Percentiles rank a stretch among this genome's conserved stretches.
These are phyloP conservation scores for Iris pallida DNA, from an alignment of 116 monocot genomes.

Conservation along the genomic window DNA sequence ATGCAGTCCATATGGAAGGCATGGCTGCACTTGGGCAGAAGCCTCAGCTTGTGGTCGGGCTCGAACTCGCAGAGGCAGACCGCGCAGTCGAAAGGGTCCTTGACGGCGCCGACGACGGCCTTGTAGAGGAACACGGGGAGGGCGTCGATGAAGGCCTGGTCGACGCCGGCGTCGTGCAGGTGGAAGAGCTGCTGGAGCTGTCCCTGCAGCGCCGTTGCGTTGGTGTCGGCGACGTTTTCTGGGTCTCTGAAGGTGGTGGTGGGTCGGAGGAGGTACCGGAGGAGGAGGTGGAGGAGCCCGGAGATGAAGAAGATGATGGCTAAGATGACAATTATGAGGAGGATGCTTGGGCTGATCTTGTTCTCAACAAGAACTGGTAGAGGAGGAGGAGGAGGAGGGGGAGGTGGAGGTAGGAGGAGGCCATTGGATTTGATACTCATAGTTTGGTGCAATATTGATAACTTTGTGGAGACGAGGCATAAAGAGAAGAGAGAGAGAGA, in stretches of 20 bases:
- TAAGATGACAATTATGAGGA: conserved; percentile 64
- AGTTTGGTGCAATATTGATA: conserved; percentile 5
- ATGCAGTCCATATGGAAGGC: conserved; percentile 61
- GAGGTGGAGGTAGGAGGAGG: neutral
- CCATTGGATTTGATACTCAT: neutral
- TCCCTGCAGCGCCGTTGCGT: conserved; percentile 60
- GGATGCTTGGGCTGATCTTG: conserved; percentile 63
- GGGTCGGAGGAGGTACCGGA: conserved; percentile 44
- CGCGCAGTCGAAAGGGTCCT: conserved; percentile 29
- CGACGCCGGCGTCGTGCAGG: conserved; percentile 78
- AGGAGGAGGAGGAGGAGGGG: neutral
- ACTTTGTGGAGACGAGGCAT: neutral
- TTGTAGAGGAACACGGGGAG: conserved; percentile 70
- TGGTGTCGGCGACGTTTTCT: conserved; percentile 19
- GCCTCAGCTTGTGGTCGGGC: conserved; percentile 45
- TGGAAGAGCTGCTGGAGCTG: conserved; percentile 86
- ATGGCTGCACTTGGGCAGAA: conserved; percentile 57
- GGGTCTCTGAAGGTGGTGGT: conserved; percentile 21
- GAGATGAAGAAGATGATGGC: conserved; percentile 72
- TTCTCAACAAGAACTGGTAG: conserved; percentile 13
- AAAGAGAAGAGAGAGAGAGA: conserved; percentile 3
- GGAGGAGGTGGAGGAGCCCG: conserved; percentile 70
- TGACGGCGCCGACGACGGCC: conserved; percentile 38
- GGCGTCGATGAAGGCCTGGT: conserved; percentile 73
- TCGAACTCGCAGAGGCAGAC: conserved; percentile 48